A percentile compares a stretch with the other conserved stretches of the same genome.
Conservation (phyloP, 1,284 basidiomycete genomes). For the Naganishia sp. region DNA sequence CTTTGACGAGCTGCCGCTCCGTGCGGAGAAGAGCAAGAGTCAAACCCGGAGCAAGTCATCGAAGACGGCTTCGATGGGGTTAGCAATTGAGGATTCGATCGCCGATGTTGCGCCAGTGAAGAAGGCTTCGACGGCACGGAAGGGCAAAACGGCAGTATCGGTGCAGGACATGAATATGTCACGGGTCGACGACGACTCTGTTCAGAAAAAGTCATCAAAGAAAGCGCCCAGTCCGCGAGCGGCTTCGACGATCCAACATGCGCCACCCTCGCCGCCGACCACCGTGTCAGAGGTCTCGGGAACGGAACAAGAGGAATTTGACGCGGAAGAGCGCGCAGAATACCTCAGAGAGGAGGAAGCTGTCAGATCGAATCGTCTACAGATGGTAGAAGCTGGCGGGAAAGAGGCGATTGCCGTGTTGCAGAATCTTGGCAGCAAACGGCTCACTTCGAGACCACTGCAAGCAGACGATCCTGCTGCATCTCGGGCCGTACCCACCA, state of each 20-base stretch:
- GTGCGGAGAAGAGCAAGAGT: constrained; percentile 3
- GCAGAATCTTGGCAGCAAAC: constrained; percentile 37
- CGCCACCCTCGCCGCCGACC: constrained; percentile 4
- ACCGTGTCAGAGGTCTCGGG: constrained; percentile 13
- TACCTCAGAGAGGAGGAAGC: constrained; percentile 19
- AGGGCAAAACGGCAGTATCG: not conserved
- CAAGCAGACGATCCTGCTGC: constrained; percentile 17
- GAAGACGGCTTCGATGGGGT: not conserved
- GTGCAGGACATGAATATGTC: too few relatives aligned
- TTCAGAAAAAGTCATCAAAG: not conserved
- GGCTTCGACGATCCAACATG: not conserved
- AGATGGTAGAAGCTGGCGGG: constrained; percentile 38
- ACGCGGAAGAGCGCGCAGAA: constrained; percentile 20
- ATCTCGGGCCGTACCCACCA: not conserved
- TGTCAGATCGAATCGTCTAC: constrained; percentile 32
- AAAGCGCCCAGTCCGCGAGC: not conserved
- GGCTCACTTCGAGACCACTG: constrained; percentile 24
- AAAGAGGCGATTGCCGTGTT: constrained; percentile 42
- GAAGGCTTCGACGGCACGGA: not conserved
- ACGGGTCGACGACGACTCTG: not conserved
- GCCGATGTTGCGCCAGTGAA: too few relatives aligned
- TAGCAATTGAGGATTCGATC: not conserved
- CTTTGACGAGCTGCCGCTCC: constrained; percentile 11
- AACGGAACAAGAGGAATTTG: constrained; percentile 13
- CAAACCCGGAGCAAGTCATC: constrained; percentile 5